Conservation (phyloP, 2,329 filamentous ascomycete genomes). For the Calcarisporium arbuscula region DNA sequence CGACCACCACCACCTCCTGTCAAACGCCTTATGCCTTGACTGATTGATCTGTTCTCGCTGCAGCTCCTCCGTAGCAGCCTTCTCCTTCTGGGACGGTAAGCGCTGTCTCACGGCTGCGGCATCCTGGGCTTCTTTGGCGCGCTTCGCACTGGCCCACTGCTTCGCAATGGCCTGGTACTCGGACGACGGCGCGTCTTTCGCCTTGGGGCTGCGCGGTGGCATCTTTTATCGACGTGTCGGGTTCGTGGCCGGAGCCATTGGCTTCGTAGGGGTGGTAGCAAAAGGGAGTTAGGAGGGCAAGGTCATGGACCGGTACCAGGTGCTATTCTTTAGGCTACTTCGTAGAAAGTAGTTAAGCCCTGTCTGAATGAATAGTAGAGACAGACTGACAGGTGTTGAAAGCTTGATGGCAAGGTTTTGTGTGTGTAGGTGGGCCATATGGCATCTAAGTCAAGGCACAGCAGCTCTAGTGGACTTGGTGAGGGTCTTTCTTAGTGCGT, state of each 20-base stretch:
- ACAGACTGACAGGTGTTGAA: no score
- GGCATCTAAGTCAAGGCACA: no score
- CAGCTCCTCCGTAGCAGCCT: constrained; percentile 33
- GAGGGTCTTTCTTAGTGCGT: no score
- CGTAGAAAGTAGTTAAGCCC: no score
- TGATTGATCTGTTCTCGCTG: constrained; percentile 41
- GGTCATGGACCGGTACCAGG: no score
- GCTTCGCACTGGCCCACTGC: constrained; percentile 48
- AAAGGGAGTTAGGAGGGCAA: not conserved
- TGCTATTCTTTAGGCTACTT: no score
- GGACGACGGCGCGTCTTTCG: constrained; percentile 20
- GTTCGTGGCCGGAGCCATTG: constrained; percentile 20
- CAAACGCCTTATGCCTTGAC: constrained; percentile 42
- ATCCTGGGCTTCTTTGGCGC: constrained; percentile 38
- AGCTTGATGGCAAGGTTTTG: no score
- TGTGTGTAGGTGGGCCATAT: no score
- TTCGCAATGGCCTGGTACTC: constrained; percentile 49
- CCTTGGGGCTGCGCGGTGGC: constrained; percentile 17
- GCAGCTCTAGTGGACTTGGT: no score
- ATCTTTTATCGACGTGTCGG: constrained; percentile 16
- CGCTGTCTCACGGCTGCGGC: constrained; percentile 23
- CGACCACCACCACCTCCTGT: constrained; percentile 50
- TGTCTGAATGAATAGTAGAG: no score
- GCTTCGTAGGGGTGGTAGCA: constrained; percentile 6
- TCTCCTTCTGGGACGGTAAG: constrained; percentile 24